Evolutionary conservation across 1,284 basidiomycete species (phyloP).

Genomic region (Pascua sp.): DNA sequence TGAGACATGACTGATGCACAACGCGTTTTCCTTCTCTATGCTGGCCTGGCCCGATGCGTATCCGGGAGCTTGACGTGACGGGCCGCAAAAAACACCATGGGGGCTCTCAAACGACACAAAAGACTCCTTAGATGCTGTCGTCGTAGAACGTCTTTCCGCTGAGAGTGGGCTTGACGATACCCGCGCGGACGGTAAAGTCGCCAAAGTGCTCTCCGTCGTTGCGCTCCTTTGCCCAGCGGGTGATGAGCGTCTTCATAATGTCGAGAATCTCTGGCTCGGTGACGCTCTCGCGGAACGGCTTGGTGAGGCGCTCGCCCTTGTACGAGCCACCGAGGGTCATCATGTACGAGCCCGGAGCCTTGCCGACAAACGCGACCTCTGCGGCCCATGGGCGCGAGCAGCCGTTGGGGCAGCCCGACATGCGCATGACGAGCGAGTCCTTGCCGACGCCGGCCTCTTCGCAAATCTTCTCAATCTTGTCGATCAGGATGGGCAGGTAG

Average conservation of each 20-base stretch:
- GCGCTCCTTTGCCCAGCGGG: conserved; percentile 83
- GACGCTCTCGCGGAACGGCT: conserved; percentile 72
- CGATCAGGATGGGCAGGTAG: conserved; percentile 90
- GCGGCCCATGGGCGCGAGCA: conserved; percentile 93
- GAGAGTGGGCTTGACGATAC: conserved; percentile 75
- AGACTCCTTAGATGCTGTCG: conserved; percentile 32
- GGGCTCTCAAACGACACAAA: too few species aligned
- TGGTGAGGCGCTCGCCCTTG: conserved; percentile 88
- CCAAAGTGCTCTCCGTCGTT: conserved; percentile 89
- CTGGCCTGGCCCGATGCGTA: neutral
- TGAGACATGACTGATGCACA: neutral
- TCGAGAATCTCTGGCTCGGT: conserved; percentile 90
- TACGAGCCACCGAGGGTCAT: conserved; percentile 97
- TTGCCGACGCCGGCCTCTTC: conserved; percentile 88
- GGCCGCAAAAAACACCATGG: too few species aligned
- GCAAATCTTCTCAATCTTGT: conserved; percentile 93
- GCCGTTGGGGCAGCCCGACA: conserved; percentile 92
- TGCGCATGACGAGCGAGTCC: conserved; percentile 94
- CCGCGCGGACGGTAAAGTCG: conserved; percentile 86
- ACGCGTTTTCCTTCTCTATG: neutral
- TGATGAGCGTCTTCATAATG: conserved; percentile 88
- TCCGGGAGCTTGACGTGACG: neutral
- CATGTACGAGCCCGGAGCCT: conserved; percentile 86
- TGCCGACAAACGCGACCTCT: conserved; percentile 95
- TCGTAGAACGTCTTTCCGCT: conserved; percentile 80